Evolutionary conservation across 1,284 basidiomycete genomes (phyloP), one percentile per base, ranked within the genome.

Genomic region (Termitomyces sp.): DNA sequence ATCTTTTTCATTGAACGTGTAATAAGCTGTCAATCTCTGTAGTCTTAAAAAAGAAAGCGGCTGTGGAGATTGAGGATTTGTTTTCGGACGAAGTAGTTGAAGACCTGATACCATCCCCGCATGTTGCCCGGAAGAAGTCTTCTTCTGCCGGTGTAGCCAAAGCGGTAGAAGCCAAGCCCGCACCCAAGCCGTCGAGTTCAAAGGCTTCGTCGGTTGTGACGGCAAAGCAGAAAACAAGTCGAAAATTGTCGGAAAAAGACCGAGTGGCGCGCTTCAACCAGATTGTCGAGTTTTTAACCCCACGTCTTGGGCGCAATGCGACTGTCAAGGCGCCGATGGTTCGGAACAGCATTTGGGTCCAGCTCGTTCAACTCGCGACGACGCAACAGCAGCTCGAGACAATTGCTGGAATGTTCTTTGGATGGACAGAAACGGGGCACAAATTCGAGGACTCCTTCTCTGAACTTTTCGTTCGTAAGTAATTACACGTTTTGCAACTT

Each of bases 401-500:
- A 33, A 70, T 82, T n/a, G 66, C 67, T 3, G 72, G 72, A 28
- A 55, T 75, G 49, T 75, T 84, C 53, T 75, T 78, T 4, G 65
- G 62, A n/a, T 85, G 82, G 81, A 74, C 73, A 58, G 79, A 79
- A 54, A 65, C 70, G 2, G 71, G 74, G 26, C 68, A 73, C 51
- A 61, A 64, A 21, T 79, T 82, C 56, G 68, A 67, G 28, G 63
- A 68, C 3, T 58, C 68, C 5, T 73, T 77, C 39, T 67, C 68
- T 0, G 75, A 77, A 60, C 67, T 71, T 31, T 81, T 85, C 60
- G 71, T 79, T 52, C 73, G 83, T 85, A 62, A 65, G 83, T 80
- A 17, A 10, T 26, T 21, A 9, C 43, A 41, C 13, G 7, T 17
- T 52, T 15, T 24, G 4, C 5, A 15, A 26, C 34, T 24, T 50